Evolutionary conservation across 345 rosid genomes (phyloP).

Genomic region (Pistacia integerrima): DNA sequence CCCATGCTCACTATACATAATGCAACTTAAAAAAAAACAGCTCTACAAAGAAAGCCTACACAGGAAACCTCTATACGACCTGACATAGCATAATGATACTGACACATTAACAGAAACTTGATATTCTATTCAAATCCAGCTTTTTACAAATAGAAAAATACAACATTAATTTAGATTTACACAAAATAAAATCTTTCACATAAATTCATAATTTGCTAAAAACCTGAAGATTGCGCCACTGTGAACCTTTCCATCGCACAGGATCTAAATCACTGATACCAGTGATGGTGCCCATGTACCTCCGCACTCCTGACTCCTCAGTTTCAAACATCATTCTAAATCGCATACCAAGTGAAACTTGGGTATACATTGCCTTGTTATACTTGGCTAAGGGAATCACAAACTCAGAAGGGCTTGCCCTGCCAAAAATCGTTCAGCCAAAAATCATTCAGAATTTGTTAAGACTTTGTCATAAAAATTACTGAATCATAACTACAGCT

Average conservation of each 20-base stretch:
- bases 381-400: conserved; percentile 96
- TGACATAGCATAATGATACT: background rate
- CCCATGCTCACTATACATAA: background rate
- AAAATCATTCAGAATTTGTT: conserved; percentile 28
- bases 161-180: background rate
- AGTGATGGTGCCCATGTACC: conserved; percentile 96
- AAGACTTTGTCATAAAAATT: conserved; percentile 24
- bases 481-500: background rate
- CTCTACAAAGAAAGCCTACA: background rate
- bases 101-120: background rate
- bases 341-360: conserved; percentile 92
- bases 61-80: background rate
- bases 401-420: conserved; percentile 97
- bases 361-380: conserved; percentile 81
- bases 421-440: conserved; percentile 37
- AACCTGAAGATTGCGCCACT: conserved; percentile 99
- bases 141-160: background rate
- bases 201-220: background rate
- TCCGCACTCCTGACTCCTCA: conserved; percentile 92
- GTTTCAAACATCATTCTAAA: conserved; percentile 99
- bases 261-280: conserved; percentile 87
- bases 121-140: background rate
- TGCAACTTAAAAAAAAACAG: background rate
- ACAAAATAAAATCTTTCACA: conserved; percentile 2
- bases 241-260: conserved; percentile 90